Evolutionary conservation across 768 basidiomycete species (phyloP), one percentile per base, ranked within the genome.

Genomic region (Epithele typhae): DNA sequence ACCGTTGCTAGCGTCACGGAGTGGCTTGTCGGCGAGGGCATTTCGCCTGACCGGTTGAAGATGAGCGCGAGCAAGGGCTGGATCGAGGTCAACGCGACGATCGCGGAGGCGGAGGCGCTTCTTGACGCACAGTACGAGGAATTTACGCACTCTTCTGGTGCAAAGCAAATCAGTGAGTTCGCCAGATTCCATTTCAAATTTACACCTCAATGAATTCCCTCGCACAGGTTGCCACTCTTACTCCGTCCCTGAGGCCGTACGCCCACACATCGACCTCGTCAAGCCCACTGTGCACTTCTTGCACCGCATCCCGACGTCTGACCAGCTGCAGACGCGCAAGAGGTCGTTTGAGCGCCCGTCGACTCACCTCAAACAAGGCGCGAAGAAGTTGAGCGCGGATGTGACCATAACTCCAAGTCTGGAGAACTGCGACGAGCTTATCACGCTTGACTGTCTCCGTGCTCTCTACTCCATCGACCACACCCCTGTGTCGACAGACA

Each of bases 251-350:
- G 68, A 70, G 40, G 50, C 72, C 47, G 60, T 87, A 39, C 70
- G 78, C 47, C 63, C 69, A 5, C 82, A 86, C 56, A 60, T 87
- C 43, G 82, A 85, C 24, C 61, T 87, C 25, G 69, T 87, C 34
- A 82, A 85, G 50, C 85, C 86, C 0, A 87, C 86, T 1, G 86
- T 83, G 1, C 77, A 79, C 64, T 87, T 87, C 56, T 65, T 69
- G 37, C 53, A 50, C 36, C 36, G 53, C 14, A 17, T 48, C 2
- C 49, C 49, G 9, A 27, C 5, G 22, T 24, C 24, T 2, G 39
- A 72, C 72, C 45, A 65, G 66, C 45, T 72, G 54, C 58, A 72
- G 14, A n/a, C n/a, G n/a, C 30, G 30, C 71, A 32, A 63, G 73
- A 12, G 68, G 65, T 70, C 46, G 39, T 68, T 57, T 6, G 23